Percentiles rank a stretch among this genome's conserved stretches.
Evolutionary conservation across 306 rosid species (phyloP).

Genomic region (Arachis hypogaea): DNA sequence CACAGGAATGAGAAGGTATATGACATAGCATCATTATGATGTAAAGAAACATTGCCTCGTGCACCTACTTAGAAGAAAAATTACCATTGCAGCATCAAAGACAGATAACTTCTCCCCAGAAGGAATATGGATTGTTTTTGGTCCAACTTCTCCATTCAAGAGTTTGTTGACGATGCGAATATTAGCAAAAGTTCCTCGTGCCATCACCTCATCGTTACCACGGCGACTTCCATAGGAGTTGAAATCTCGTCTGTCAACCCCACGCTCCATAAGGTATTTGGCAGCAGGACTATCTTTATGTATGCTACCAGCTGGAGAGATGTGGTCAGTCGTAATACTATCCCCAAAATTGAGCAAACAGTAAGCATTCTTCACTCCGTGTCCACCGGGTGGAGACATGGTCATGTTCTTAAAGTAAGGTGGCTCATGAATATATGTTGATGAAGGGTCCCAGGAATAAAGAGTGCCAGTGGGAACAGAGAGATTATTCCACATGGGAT

Average conservation of each 20-base stretch:
- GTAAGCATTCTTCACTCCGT: conserved; percentile 79
- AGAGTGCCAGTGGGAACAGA: conserved; percentile 87
- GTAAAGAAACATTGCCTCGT: conserved; percentile 21
- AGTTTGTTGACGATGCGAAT: conserved; percentile 91
- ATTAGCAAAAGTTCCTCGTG: conserved; percentile 94
- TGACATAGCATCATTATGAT: neutral
- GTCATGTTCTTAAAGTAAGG: conserved; percentile 87
- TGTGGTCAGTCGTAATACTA: conserved; percentile 97
- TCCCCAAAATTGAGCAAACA: conserved; percentile 98
- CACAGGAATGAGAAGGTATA: neutral
- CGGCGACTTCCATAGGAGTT: conserved; percentile 99
- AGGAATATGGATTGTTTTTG: conserved; percentile 86
- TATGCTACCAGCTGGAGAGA: conserved; percentile 99
- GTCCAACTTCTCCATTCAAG: conserved; percentile 93
- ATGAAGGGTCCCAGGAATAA: conserved; percentile 84
- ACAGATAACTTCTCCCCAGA: conserved; percentile 86
- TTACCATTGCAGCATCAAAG: conserved; percentile 87
- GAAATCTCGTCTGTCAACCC: conserved; percentile 91
- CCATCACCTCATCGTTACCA: conserved; percentile 94
- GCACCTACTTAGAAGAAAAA: conserved; percentile 18
- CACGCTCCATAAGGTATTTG: conserved; percentile 78
- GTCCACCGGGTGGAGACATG: conserved; percentile 94
- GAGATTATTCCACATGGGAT: conserved; percentile 87
- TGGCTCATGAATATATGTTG: conserved; percentile 92
- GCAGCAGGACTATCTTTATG: conserved; percentile 98